These are phyloP conservation scores for Aspergillus flavus DNA, from an alignment of 2,329 filamentous ascomycete genomes.

Conservation along the genomic window DNA sequence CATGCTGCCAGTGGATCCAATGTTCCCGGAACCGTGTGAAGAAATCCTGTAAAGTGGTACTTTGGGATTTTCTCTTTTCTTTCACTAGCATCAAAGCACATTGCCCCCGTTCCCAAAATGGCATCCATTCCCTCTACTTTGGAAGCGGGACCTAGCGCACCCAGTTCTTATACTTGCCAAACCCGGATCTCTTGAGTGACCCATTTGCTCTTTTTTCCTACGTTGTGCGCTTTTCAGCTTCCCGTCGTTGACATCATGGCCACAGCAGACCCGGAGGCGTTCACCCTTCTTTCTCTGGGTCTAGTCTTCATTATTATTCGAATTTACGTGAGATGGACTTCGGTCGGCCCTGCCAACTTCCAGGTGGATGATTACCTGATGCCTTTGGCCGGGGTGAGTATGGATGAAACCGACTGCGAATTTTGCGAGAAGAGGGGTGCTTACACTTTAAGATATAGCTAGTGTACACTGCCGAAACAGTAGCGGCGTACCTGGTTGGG, in stretches of 20 bases:
- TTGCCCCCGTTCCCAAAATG: not conserved
- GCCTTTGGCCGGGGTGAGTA: constrained; percentile 51
- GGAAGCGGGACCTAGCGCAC: not conserved
- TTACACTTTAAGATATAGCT: constrained; percentile 32
- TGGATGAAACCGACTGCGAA: not conserved
- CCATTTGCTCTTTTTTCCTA: not conserved
- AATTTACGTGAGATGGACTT: constrained; percentile 49
- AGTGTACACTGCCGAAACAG: constrained; percentile 52
- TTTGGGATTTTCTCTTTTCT: not conserved
- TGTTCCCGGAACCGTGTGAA: not conserved
- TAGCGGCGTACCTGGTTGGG: constrained; percentile 51
- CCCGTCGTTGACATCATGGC: not conserved
- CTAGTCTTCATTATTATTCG: constrained; percentile 53
- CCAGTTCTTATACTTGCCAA: not conserved
- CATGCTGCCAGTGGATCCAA: not conserved
- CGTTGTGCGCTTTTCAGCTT: not conserved
- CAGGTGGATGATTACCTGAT: constrained; percentile 61
- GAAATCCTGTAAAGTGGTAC: not conserved
- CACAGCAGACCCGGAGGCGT: constrained; percentile 40
- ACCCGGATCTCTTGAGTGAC: not conserved
- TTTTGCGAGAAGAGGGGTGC: not conserved
- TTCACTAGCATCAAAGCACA: not conserved
- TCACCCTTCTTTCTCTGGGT: constrained; percentile 53
- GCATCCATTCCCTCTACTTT: not conserved
- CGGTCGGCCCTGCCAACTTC: constrained; percentile 50